Evolutionary conservation across 2,329 filamentous ascomycete genomes (phyloP).

Genomic region (Clarireedia sp.): DNA sequence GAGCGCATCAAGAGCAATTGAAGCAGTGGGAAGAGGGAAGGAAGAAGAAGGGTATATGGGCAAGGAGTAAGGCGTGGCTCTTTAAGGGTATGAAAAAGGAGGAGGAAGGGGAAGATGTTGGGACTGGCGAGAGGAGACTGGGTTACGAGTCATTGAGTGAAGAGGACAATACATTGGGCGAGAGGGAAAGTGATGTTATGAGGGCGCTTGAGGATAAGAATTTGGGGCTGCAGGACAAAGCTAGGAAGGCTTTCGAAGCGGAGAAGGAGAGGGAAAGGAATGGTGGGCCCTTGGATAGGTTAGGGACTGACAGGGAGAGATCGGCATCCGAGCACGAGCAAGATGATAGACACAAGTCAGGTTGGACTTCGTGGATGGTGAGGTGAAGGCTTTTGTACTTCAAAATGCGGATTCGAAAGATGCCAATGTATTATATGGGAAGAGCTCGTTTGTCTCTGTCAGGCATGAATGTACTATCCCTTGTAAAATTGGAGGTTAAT

Average conservation of each 20-base stretch:
- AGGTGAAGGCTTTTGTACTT: constrained; percentile 10
- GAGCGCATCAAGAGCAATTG: constrained; percentile 36
- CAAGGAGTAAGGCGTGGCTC: constrained; percentile 25
- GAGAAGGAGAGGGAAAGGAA: constrained; percentile 27
- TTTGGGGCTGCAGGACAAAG: constrained; percentile 18
- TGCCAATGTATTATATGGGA: constrained; percentile 22
- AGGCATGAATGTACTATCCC: constrained; percentile 14
- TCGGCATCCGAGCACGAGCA: constrained; percentile 2
- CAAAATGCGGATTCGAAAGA: constrained; percentile 1
- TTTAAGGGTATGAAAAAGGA: constrained; percentile 30
- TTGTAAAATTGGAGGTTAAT: constrained; percentile 3
- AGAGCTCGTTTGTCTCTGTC: constrained; percentile 14
- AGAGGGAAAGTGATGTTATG: constrained; percentile 22
- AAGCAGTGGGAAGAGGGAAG: constrained; percentile 19
- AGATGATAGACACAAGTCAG: constrained; percentile 15
- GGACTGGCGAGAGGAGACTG: constrained; percentile 18
- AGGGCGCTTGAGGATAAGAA: constrained; percentile 26
- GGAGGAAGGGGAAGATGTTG: constrained; percentile 21
- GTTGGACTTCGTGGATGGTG: constrained; percentile 25
- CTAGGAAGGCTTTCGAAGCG: constrained; percentile 24
- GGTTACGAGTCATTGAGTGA: constrained; percentile 22
- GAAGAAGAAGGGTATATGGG: constrained; percentile 24
- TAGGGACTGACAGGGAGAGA: constrained; percentile 18
- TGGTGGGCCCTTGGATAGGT: constrained; percentile 24
- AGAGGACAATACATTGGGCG: constrained; percentile 17